Conservation (phyloP, 345 rosid species). For the Populus tremula region DNA sequence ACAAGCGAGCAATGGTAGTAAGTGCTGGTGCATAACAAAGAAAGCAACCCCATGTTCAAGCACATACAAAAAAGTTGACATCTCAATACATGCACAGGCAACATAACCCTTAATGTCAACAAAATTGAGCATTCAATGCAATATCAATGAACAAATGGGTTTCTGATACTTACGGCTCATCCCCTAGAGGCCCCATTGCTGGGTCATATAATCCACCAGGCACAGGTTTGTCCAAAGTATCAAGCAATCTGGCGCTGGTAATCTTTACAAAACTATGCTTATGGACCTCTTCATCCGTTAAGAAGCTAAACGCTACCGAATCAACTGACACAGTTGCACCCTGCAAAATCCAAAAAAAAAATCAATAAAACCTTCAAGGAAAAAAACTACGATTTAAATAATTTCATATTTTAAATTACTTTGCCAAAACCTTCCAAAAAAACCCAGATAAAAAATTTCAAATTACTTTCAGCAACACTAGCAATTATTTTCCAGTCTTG, state of each 20-base stretch:
- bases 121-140: neutral
- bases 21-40: neutral
- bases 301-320: slow-evolving; percentile 47
- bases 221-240: slow-evolving; percentile 38
- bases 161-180: neutral
- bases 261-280: slow-evolving; percentile 48
- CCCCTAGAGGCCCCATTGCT: slow-evolving; percentile 43
- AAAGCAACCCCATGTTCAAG: neutral
- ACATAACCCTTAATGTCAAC: neutral
- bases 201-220: slow-evolving; percentile 66
- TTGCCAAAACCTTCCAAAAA: too few relatives aligned
- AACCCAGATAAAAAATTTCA: too few relatives aligned
- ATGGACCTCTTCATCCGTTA: slow-evolving; percentile 53
- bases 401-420: too few relatives aligned
- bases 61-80: neutral
- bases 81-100: neutral
- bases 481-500: too few relatives aligned
- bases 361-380: neutral
- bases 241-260: slow-evolving; percentile 40
- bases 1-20: neutral
- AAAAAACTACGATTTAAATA: too few relatives aligned
- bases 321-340: slow-evolving; percentile 47
- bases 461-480: too few relatives aligned
- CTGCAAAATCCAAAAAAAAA: slow-evolving; percentile 22
- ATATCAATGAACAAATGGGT: neutral